These are phyloP conservation scores for Amanita pseudoporphyria DNA, from an alignment of 768 basidiomycete species.

Conservation along the genomic window DNA sequence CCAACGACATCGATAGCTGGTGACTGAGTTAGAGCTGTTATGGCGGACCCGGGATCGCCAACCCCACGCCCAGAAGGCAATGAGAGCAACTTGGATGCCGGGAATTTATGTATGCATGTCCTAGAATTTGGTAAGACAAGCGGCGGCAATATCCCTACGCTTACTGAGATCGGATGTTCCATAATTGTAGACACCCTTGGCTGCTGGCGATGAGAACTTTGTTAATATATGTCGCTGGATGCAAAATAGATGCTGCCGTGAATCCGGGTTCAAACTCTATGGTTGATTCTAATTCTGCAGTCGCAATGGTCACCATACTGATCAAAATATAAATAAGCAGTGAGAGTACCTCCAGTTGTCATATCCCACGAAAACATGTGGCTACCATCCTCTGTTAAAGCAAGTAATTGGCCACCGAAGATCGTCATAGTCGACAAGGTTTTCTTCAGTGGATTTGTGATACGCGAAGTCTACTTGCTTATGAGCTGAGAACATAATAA, in stretches of 20 bases:
- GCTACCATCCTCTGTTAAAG: constrained; percentile 69
- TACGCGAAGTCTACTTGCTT: constrained; percentile 37
- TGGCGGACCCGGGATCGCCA: constrained; percentile 28
- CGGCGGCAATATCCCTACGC: constrained; percentile 14
- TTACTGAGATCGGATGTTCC: constrained; percentile 84
- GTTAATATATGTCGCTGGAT: constrained; percentile 95
- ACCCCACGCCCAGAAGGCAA: constrained; percentile 19
- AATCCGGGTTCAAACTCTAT: constrained; percentile 80
- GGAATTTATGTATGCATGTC: constrained; percentile 75
- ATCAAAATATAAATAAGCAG: background rate
- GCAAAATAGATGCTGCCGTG: constrained; percentile 76
- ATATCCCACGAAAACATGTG: constrained; percentile 76
- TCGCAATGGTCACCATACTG: constrained; percentile 4
- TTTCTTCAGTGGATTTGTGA: constrained; percentile 57
- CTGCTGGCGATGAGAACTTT: constrained; percentile 82
- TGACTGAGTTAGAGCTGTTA: constrained; percentile 80
- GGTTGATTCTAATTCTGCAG: constrained; percentile 49
- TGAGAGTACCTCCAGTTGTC: constrained; percentile 38
- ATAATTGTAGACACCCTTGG: constrained; percentile 81
- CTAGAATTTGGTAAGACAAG: constrained; percentile 27
- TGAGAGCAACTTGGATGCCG: constrained; percentile 41
- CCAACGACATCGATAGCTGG: constrained; percentile 96
- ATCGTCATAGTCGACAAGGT: constrained; percentile 56
- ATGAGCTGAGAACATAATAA: background rate
- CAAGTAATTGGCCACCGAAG: constrained; percentile 76